phyloP scores from a whole-genome alignment of 805 yeast genomes.

The Torulaspora quercuum region DNA sequence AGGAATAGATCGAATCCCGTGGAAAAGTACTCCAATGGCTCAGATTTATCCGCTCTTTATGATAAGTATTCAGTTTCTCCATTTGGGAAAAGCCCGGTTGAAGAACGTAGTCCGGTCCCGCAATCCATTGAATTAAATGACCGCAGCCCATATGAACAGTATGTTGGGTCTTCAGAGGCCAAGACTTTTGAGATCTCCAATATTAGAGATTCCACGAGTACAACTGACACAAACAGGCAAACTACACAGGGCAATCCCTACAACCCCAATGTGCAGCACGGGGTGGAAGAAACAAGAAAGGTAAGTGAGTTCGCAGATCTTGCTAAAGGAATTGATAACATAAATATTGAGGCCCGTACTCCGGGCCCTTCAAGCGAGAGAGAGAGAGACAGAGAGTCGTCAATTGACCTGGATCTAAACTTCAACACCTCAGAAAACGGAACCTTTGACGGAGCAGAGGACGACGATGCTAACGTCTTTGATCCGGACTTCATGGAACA shows the following conservation, averaged over 20 bases:
- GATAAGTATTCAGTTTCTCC: constrained; percentile 23
- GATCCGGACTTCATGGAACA: constrained; percentile 34
- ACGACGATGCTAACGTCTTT: constrained; percentile 27
- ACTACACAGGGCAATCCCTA: constrained; percentile 6
- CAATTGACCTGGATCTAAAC: constrained; percentile 11
- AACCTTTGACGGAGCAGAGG: constrained; percentile 1
- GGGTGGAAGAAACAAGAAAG: constrained; percentile 9
- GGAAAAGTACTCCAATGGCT: constrained; percentile 9
- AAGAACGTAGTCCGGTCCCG: constrained; percentile 8
- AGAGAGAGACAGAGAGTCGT: constrained; percentile 5
- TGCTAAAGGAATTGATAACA: constrained; percentile 22
- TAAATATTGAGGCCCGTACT: constrained; percentile 14
- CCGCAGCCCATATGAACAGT: constrained; percentile 29
- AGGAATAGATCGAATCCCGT: constrained; percentile 7
- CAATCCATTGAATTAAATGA: constrained; percentile 17
- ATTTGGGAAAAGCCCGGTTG: constrained; percentile 12
- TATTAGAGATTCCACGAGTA: constrained; percentile 24
- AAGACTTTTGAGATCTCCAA: constrained; percentile 27
- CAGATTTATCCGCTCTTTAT: constrained; percentile 22
- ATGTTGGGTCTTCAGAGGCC: constrained; percentile 23
- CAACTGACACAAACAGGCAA: constrained; percentile 16
- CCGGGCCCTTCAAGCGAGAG: not conserved
- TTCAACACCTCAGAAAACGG: constrained; percentile 2
- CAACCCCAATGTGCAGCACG: constrained; percentile 11
- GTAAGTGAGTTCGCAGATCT: constrained; percentile 20